Evolutionary conservation across 2,329 filamentous ascomycete species (phyloP).

Genomic region (Thielaviopsis ethacetica): DNA sequence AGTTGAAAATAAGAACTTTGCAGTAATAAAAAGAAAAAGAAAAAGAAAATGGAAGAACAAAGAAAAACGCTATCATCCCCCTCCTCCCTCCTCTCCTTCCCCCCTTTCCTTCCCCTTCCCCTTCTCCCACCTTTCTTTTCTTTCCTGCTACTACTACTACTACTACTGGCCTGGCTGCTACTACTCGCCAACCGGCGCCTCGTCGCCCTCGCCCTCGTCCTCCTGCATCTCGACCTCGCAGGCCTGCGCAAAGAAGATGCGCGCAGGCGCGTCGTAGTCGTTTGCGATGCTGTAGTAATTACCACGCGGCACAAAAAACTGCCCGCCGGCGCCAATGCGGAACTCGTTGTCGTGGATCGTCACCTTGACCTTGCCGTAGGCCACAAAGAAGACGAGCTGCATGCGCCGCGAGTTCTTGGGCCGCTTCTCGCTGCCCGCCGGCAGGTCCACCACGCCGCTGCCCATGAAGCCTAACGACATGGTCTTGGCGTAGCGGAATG

Average conservation of each 20-base stretch:
- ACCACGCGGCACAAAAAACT: constrained; percentile 89
- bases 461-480: constrained; percentile 75
- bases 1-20: too few relatives aligned
- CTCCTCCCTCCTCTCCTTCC: not conserved
- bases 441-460: constrained; percentile 76
- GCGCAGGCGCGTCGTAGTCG: constrained; percentile 51
- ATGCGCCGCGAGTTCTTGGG: constrained; percentile 88
- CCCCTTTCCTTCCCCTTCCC: too few relatives aligned
- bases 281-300: constrained; percentile 91
- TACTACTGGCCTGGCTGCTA: too few relatives aligned
- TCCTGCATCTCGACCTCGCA: constrained; percentile 36
- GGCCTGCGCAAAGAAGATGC: constrained; percentile 85
- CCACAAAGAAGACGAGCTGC: constrained; percentile 94
- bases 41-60: not conserved
- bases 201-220: constrained; percentile 33
- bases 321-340: constrained; percentile 69
- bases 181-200: constrained; percentile 15
- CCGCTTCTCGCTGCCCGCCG: constrained; percentile 66
- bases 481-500: constrained; percentile 81
- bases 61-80: not conserved
- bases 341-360: constrained; percentile 62
- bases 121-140: too few relatives aligned
- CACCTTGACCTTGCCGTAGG: constrained; percentile 66
- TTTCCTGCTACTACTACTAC: too few relatives aligned
- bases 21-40: not conserved